phyloP scores from a whole-genome alignment of 1,284 basidiomycete genomes.

The Boletus smithii region DNA sequence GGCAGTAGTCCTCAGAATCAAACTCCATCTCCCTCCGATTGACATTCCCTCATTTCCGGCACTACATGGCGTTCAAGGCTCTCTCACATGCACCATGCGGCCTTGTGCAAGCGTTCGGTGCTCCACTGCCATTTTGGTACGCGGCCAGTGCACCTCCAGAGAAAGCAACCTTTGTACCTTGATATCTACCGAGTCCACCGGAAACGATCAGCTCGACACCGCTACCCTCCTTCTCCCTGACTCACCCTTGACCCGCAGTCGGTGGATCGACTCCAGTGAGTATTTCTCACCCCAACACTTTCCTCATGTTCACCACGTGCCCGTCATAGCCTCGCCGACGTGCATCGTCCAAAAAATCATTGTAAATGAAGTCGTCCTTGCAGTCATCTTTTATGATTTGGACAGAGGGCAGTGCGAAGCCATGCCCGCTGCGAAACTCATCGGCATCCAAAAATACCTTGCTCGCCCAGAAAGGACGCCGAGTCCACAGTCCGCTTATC shows the following conservation, averaged over 20 bases:
- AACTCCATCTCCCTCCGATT: constrained; percentile 47
- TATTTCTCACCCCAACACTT: constrained; percentile 29
- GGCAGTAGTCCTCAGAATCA: constrained; percentile 46
- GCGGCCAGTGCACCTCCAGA: constrained; percentile 45
- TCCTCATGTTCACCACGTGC: constrained; percentile 30
- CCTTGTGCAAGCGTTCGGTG: constrained; percentile 55
- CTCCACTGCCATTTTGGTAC: constrained; percentile 55
- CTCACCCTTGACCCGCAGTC: constrained; percentile 56
- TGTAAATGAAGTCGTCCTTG: constrained; percentile 57
- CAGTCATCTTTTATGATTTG: constrained; percentile 64
- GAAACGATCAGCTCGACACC: constrained; percentile 38
- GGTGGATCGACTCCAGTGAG: constrained; percentile 55
- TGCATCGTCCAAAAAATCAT: constrained; percentile 65
- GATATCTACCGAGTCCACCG: constrained; percentile 34
- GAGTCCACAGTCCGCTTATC: constrained; percentile 30
- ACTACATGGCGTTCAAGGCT: constrained; percentile 59
- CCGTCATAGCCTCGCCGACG: constrained; percentile 44
- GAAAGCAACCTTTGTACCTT: constrained; percentile 48
- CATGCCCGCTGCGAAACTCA: constrained; percentile 56
- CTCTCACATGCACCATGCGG: constrained; percentile 50
- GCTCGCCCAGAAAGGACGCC: constrained; percentile 33
- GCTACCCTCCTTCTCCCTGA: constrained; percentile 57
- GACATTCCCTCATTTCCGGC: constrained; percentile 47
- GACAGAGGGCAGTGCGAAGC: constrained; percentile 48
- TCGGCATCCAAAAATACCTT: constrained; percentile 51